These are phyloP conservation scores for Venturia oleaginea DNA, from an alignment of 2,329 filamentous ascomycete genomes.

Conservation along the genomic window DNA sequence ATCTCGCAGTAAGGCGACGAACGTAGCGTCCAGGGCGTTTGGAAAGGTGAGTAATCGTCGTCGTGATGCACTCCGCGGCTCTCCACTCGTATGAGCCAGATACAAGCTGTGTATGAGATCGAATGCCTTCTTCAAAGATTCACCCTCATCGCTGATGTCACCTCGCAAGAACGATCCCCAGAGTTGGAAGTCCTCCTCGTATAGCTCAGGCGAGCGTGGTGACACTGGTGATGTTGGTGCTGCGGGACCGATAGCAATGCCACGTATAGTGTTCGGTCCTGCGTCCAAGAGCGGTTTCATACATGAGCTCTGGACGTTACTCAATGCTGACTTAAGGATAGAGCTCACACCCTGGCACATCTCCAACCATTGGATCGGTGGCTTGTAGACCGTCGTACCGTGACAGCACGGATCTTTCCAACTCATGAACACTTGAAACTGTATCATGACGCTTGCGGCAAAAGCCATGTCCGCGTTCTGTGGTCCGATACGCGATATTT, in stretches of 20 bases:
- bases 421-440: conserved; percentile 9
- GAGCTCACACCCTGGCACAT: conserved; percentile 11
- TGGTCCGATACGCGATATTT: conserved; percentile 7
- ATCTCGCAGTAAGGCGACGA: conserved; percentile 3
- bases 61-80: conserved; percentile 1
- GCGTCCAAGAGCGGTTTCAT: conserved; percentile 11
- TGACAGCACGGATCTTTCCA: conserved; percentile 13
- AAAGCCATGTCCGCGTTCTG: conserved; percentile 11
- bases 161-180: conserved; percentile 4
- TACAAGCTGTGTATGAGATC: conserved; percentile 5
- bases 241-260: conserved; percentile 1
- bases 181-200: neutral
- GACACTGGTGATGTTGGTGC: neutral
- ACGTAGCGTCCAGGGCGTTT: conserved; percentile 1
- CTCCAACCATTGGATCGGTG: conserved; percentile 11
- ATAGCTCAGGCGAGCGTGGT: neutral
- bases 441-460: conserved; percentile 12
- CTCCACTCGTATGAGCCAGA: neutral
- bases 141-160: neutral
- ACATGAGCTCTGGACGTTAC: neutral
- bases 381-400: neutral
- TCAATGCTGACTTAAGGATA: neutral
- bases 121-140: conserved; percentile 3
- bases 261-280: neutral
- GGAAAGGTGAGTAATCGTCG: conserved; percentile 11